Evolutionary conservation across 2,329 filamentous ascomycete species (phyloP).

Genomic region (Colletotrichum euphorbiae): DNA sequence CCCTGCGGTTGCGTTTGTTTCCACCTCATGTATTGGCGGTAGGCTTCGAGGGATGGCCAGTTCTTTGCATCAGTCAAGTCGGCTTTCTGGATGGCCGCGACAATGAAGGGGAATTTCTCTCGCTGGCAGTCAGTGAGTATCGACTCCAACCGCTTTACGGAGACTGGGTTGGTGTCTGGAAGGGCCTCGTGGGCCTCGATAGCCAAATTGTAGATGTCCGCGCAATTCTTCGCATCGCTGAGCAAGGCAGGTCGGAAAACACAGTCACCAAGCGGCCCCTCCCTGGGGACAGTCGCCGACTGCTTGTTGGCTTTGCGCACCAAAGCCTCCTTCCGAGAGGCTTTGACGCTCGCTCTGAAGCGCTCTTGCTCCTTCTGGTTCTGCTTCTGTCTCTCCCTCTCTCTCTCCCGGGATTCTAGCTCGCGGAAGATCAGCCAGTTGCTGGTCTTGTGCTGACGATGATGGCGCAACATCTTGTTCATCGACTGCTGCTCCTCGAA

Average conservation of each 20-base stretch:
- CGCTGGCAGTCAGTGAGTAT: slow-evolving; percentile 49
- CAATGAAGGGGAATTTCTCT: slow-evolving; percentile 60
- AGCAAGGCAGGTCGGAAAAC: slow-evolving; percentile 56
- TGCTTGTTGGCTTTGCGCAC: not conserved
- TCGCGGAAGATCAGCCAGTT: slow-evolving; percentile 35
- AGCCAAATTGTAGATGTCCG: slow-evolving; percentile 58
- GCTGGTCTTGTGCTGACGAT: slow-evolving; percentile 42
- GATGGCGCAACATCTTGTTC: slow-evolving; percentile 32
- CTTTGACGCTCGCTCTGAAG: not conserved
- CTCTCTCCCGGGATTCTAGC: slow-evolving; percentile 12
- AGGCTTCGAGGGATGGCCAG: slow-evolving; percentile 50
- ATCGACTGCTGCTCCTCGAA: slow-evolving; percentile 29
- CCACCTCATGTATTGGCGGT: slow-evolving; percentile 46
- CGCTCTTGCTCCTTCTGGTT: not conserved
- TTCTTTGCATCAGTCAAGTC: slow-evolving; percentile 47
- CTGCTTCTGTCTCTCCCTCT: not conserved
- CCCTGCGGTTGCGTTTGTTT: slow-evolving; percentile 40
- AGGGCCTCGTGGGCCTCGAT: slow-evolving; percentile 7
- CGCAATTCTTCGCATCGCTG: slow-evolving; percentile 54
- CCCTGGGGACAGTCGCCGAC: not conserved
- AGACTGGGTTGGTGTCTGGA: slow-evolving; percentile 10
- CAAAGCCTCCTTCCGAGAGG: not conserved
- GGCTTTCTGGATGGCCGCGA: slow-evolving; percentile 50
- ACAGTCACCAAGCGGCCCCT: slow-evolving; percentile 43
- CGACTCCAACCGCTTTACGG: slow-evolving; percentile 42